Percentiles rank a stretch among this genome's conserved stretches.
Evolutionary conservation across 345 rosid genomes (phyloP).

Genomic region (Triadica sebifera): DNA sequence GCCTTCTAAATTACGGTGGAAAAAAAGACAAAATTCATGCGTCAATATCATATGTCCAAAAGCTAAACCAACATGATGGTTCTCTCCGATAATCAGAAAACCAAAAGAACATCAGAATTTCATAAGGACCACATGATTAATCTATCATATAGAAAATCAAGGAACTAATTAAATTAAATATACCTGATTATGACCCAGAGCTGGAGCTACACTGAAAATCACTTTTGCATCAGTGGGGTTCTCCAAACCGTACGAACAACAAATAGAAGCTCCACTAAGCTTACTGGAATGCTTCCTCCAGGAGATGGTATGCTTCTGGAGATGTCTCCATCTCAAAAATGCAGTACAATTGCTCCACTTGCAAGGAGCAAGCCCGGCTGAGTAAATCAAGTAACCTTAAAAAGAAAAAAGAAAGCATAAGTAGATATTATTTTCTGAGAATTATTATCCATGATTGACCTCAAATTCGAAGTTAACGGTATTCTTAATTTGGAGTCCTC

Average conservation of each 20-base stretch:
- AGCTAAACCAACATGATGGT: neutral
- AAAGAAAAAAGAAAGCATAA: neutral
- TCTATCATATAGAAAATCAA: neutral
- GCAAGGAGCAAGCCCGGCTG: neutral
- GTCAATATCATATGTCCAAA: neutral
- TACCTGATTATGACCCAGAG: conserved; percentile 91
- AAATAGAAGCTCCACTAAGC: conserved; percentile 23
- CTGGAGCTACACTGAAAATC: conserved; percentile 72
- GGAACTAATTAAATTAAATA: neutral
- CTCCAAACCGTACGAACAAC: conserved; percentile 38
- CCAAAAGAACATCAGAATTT: neutral
- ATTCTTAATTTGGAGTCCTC: too few relatives aligned
- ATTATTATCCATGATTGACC: too few relatives aligned
- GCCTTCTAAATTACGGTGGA: too few relatives aligned
- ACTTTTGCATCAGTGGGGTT: conserved; percentile 52
- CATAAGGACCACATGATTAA: neutral
- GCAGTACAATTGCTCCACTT: neutral
- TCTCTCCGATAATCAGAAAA: neutral
- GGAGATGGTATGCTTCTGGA: conserved; percentile 2
- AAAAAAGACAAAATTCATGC: too few relatives aligned
- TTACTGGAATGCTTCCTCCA: conserved; percentile 18
- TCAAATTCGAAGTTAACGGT: too few relatives aligned
- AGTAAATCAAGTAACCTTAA: neutral
- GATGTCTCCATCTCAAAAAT: conserved; percentile 3
- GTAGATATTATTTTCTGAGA: neutral